A percentile compares a stretch with the other conserved stretches of the same genome.
Evolutionary conservation across 1,284 basidiomycete genomes (phyloP).

Genomic region (Hymenochaete sp.): DNA sequence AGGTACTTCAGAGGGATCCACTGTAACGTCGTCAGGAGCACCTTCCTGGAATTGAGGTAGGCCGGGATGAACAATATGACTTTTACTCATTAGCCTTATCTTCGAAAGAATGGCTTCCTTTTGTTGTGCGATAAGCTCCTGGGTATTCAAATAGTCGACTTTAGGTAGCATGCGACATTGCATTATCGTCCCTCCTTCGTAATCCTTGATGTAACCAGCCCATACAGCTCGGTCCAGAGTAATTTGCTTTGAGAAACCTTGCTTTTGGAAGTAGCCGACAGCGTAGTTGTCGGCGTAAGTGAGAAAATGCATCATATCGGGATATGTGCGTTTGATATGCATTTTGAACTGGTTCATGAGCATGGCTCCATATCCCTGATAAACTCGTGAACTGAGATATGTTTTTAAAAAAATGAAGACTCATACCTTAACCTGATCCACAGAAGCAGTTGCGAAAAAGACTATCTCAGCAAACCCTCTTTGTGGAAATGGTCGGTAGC

Average conservation of each 20-base stretch:
- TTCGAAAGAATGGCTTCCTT: conserved; percentile 85
- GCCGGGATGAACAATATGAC: conserved; percentile 82
- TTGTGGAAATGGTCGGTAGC: conserved; percentile 92
- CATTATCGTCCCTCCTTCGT: conserved; percentile 99
- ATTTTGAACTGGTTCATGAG: conserved; percentile 99
- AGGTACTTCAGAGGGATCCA: conserved; percentile 74
- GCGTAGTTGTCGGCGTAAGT: conserved; percentile 99
- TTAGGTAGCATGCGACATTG: conserved; percentile 92
- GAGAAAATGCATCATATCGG: conserved; percentile 87
- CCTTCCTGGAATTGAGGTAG: conserved; percentile 70
- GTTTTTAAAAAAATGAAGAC: neutral
- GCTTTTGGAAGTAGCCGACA: conserved; percentile 98
- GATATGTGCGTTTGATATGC: conserved; percentile 74
- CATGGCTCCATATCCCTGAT: conserved; percentile 93
- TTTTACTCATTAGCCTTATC: conserved; percentile 82
- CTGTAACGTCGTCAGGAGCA: conserved; percentile 33
- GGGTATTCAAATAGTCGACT: conserved; percentile 84
- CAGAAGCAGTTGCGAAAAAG: conserved; percentile 95
- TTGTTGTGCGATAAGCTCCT: conserved; percentile 72
- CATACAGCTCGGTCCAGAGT: conserved; percentile 83
- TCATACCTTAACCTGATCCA: conserved; percentile 91
- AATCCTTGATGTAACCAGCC: conserved; percentile 99
- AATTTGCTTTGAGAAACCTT: conserved; percentile 98
- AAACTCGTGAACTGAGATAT: neutral
- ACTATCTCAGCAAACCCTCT: conserved; percentile 97